phyloP scores from a whole-genome alignment of 78 protist species.

The Dictyostelium firmibasis region DNA sequence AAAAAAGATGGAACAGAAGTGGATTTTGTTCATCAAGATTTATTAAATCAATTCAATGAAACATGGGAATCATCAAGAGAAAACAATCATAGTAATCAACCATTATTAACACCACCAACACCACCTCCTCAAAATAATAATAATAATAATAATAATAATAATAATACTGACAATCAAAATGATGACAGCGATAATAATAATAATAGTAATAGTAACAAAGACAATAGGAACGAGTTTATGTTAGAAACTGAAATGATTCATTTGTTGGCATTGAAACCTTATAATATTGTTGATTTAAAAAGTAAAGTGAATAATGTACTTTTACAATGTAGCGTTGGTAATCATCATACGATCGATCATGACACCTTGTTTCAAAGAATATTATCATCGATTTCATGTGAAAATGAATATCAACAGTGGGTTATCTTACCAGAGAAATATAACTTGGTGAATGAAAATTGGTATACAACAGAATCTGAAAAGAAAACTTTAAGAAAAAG shows the following conservation, averaged over 20 bases:
- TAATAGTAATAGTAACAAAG: neutral
- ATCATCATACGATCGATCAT: neutral
- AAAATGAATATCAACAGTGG: neutral
- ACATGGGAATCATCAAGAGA: neutral
- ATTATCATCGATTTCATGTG: neutral
- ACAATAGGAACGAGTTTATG: neutral
- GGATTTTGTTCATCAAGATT: neutral
- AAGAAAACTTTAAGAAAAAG: neutral
- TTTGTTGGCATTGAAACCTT: neutral
- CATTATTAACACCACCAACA: neutral
- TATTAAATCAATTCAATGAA: neutral
- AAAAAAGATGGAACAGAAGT: neutral
- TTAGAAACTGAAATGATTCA: neutral
- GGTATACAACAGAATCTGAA: constrained; percentile 10
- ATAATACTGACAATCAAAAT: too few relatives aligned
- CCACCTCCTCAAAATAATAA: neutral
- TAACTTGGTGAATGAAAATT: neutral
- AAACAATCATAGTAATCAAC: neutral
- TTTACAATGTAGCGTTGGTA: neutral
- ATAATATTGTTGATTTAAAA: neutral
- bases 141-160: constrained; percentile 25
- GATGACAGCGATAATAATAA: too few relatives aligned
- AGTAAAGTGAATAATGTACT: neutral
- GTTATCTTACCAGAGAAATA: neutral
- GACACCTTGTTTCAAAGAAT: neutral